Conservation (phyloP, 2,329 filamentous ascomycete species). For the Cercospora brassicicola region DNA sequence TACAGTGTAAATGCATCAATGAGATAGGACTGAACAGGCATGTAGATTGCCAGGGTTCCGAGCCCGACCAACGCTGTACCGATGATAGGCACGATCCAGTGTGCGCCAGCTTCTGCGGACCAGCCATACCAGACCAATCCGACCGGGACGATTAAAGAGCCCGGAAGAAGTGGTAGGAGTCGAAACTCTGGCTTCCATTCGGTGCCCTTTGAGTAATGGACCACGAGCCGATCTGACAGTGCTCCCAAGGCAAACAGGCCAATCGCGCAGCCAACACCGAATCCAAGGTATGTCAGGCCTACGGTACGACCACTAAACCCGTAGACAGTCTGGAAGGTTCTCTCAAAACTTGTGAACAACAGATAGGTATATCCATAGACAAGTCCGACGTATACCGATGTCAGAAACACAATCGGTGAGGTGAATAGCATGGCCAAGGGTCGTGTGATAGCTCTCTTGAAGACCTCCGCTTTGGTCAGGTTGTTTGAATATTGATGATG, state of each 20-base stretch:
- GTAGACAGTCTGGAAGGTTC: conserved; percentile 45
- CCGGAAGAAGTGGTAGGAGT: conserved; percentile 30
- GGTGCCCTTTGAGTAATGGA: conserved; percentile 37
- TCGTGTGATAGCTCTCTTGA: conserved; percentile 49
- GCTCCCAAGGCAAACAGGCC: conserved; percentile 28
- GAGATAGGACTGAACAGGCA: conserved; percentile 52
- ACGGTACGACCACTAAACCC: conserved; percentile 41
- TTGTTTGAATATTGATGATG: conserved; percentile 42
- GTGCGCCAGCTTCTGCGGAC: conserved; percentile 30
- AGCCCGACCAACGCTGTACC: conserved; percentile 34
- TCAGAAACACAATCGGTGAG: conserved; percentile 53
- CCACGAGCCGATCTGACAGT: conserved; percentile 25
- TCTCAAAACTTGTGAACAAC: conserved; percentile 45
- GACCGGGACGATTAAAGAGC: conserved; percentile 28
- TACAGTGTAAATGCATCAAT: conserved; percentile 62
- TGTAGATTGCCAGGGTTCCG: conserved; percentile 32
- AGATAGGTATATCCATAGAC: conserved; percentile 48
- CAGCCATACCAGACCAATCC: conserved; percentile 39
- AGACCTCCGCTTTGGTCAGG: conserved; percentile 42
- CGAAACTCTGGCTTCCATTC: conserved; percentile 50
- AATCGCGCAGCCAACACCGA: conserved; percentile 44
- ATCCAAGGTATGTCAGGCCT: conserved; percentile 46
- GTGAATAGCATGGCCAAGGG: conserved; percentile 51
- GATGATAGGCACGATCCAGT: conserved; percentile 33
- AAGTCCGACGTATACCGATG: conserved; percentile 49